Conservation (phyloP, 305 asterid species). For the Salvia sclarea region DNA sequence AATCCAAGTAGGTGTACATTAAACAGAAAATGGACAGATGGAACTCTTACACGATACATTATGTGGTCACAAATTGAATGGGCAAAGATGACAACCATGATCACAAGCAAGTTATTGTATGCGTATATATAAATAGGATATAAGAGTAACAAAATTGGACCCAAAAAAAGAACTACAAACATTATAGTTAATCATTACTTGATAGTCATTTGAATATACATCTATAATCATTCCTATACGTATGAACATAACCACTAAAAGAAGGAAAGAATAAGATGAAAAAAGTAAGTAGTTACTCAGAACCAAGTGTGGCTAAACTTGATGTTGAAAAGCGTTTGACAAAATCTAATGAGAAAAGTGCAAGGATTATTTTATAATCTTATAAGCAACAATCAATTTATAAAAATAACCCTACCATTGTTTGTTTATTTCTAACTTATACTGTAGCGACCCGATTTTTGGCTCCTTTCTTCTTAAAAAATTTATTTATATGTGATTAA, state of each 20-base stretch:
- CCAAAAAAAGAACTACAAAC: not conserved
- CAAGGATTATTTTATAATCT: no score
- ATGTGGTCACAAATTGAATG: not conserved
- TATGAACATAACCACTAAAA: not conserved
- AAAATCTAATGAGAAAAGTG: no score
- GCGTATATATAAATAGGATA: not conserved
- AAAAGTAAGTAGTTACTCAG: not conserved
- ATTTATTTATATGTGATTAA: no score
- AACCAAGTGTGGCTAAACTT: not conserved
- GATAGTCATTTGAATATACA: not conserved
- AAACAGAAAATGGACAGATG: not conserved
- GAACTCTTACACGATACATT: not conserved
- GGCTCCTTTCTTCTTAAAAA: no score
- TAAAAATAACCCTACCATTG: no score
- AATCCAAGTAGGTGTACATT: not conserved
- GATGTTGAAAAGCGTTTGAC: no score
- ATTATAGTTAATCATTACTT: not conserved
- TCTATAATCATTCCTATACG: not conserved
- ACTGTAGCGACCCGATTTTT: no score
- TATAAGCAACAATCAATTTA: no score
- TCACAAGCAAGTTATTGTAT: not conserved
- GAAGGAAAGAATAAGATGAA: not conserved
- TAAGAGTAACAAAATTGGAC: not conserved
- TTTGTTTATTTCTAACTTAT: no score
- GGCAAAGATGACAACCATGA: constrained; percentile 8